Percentiles rank a stretch among this genome's conserved stretches.
These are phyloP conservation scores for Paramecium sonneborni DNA, from an alignment of 73 alveolate species.

Conservation along the genomic window DNA sequence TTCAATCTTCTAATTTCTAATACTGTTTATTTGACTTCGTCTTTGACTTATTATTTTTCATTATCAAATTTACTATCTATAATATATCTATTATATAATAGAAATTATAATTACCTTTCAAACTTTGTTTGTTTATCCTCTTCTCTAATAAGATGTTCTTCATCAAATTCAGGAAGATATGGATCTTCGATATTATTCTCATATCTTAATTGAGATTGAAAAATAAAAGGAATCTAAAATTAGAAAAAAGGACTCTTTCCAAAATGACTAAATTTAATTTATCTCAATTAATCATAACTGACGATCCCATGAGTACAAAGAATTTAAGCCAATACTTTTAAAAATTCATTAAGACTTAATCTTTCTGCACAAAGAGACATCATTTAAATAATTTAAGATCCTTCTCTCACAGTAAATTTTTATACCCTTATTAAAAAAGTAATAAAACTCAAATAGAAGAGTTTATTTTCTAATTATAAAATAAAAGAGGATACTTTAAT, in stretches of 20 bases:
- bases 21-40: background rate
- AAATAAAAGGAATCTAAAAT: conserved; percentile 21
- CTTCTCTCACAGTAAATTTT: conserved; percentile 26
- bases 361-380: conserved; percentile 54
- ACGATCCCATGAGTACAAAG: conserved; percentile 44
- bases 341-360: conserved; percentile 23
- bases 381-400: conserved; percentile 33
- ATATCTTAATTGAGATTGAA: conserved; percentile 25
- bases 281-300: conserved; percentile 32
- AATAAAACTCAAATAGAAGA: conserved; percentile 13
- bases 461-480: background rate
- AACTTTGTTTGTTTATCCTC: conserved; percentile 31
- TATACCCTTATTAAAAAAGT: conserved; percentile 24
- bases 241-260: conserved; percentile 48
- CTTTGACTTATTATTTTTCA: background rate
- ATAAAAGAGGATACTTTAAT: background rate
- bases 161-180: background rate
- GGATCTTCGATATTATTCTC: conserved; percentile 12
- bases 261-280: conserved; percentile 32
- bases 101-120: conserved; percentile 5
- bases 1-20: background rate
- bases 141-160: background rate
- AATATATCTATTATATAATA: background rate
- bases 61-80: background rate
- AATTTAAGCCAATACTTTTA: conserved; percentile 10